phyloP scores from a whole-genome alignment of 495 filamentous ascomycete genomes.

The Terfezia boudieri region DNA sequence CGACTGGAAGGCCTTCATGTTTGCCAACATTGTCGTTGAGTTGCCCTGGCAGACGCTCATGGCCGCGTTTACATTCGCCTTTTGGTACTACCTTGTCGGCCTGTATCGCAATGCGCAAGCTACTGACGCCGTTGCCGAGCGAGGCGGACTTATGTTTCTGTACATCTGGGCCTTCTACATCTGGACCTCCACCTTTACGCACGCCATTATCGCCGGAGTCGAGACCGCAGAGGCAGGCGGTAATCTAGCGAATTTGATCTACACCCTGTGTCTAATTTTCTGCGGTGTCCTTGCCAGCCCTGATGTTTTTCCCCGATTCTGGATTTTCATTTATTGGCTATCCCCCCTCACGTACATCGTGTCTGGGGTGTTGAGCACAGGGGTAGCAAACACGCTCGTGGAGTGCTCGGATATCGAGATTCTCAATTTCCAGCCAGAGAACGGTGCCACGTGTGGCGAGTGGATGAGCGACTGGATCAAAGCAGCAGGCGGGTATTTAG shows the following conservation, averaged over 20 bases:
- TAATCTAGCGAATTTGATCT: constrained; percentile 43
- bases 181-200: constrained; percentile 51
- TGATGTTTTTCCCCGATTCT: constrained; percentile 32
- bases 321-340: constrained; percentile 47
- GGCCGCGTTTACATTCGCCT: constrained; percentile 34
- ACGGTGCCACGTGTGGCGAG: constrained; percentile 26
- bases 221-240: constrained; percentile 53
- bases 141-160: constrained; percentile 10
- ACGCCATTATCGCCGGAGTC: constrained; percentile 50
- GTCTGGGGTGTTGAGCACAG: constrained; percentile 31
- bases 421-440: constrained; percentile 29
- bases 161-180: constrained; percentile 42
- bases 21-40: constrained; percentile 47
- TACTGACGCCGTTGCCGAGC: constrained; percentile 43
- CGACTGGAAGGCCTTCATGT: constrained; percentile 46
- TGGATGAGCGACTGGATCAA: constrained; percentile 27
- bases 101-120: constrained; percentile 33
- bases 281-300: constrained; percentile 42
- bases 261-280: constrained; percentile 40
- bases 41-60: constrained; percentile 45
- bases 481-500: constrained; percentile 30
- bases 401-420: constrained; percentile 33
- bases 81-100: constrained; percentile 37
- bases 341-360: constrained; percentile 42
- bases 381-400: constrained; percentile 32